Percentiles rank a stretch among this genome's conserved stretches.
Conservation (phyloP, 495 filamentous ascomycete genomes). For the Hyphodiscus hymeniophilus region DNA sequence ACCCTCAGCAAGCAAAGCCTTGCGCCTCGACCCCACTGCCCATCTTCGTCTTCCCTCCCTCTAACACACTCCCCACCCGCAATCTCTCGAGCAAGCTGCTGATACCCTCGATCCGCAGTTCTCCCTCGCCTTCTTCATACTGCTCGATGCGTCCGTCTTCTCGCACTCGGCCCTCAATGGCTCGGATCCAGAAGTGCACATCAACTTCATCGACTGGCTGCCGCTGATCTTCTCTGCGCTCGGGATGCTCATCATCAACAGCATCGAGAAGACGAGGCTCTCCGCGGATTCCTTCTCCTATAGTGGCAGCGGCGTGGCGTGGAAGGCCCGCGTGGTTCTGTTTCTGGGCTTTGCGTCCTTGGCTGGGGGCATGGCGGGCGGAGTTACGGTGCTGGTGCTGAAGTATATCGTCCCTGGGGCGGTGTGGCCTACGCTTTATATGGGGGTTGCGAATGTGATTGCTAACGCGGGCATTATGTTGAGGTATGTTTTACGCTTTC, state of each 20-base stretch:
- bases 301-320: slow-evolving; percentile 77
- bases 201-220: slow-evolving; percentile 98
- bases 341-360: slow-evolving; percentile 93
- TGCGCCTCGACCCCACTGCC: too few species aligned
- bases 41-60: neutral
- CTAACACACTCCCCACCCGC: neutral
- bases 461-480: slow-evolving; percentile 82
- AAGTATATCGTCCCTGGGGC: slow-evolving; percentile 81
- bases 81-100: neutral
- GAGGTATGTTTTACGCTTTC: slow-evolving; percentile 55
- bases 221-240: slow-evolving; percentile 88
- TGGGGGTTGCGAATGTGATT: slow-evolving; percentile 89
- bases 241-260: slow-evolving; percentile 99
- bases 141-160: slow-evolving; percentile 86
- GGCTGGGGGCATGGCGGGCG: slow-evolving; percentile 89
- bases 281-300: slow-evolving; percentile 84
- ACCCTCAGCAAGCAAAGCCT: too few species aligned
- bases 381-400: slow-evolving; percentile 82
- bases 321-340: slow-evolving; percentile 92
- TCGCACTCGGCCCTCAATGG: slow-evolving; percentile 72
- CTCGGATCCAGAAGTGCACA: slow-evolving; percentile 62
- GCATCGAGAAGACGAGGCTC: slow-evolving; percentile 86
- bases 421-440: slow-evolving; percentile 75
- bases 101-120: slow-evolving; percentile 48
- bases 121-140: slow-evolving; percentile 92